Percentiles rank a stretch among this genome's conserved stretches.
Conservation (phyloP, 495 filamentous ascomycete species). For the Cenococcum geophilum region DNA sequence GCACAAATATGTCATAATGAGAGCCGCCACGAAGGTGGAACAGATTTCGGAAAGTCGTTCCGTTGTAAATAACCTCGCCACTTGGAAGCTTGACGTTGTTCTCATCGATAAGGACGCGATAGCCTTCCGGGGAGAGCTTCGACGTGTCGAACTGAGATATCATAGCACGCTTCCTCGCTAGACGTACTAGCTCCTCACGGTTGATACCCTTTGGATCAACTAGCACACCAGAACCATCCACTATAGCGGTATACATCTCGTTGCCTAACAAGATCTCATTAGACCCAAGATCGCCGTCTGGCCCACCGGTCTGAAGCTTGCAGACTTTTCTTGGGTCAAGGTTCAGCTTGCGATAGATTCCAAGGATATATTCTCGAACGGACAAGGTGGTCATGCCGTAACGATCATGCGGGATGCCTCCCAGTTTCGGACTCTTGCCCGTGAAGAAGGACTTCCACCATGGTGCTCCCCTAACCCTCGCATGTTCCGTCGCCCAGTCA, state of each 20-base stretch:
- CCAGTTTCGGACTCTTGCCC: constrained; percentile 90
- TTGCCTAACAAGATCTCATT: constrained; percentile 96
- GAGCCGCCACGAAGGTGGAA: constrained; percentile 79
- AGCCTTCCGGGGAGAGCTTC: constrained; percentile 82
- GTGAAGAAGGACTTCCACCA: constrained; percentile 99
- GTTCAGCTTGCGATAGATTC: constrained; percentile 92
- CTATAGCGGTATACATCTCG: constrained; percentile 88
- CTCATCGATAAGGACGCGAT: constrained; percentile 89
- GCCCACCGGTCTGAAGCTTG: constrained; percentile 96
- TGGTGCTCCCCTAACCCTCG: constrained; percentile 75
- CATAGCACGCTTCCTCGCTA: constrained; percentile 84
- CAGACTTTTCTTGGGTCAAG: constrained; percentile 73
- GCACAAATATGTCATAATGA: constrained; percentile 83
- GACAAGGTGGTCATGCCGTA: constrained; percentile 99
- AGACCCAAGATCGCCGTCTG: constrained; percentile 92
- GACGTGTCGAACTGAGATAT: constrained; percentile 79
- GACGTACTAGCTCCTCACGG: constrained; percentile 70
- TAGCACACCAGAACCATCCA: constrained; percentile 91
- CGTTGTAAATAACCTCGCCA: constrained; percentile 83
- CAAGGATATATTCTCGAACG: constrained; percentile 89
- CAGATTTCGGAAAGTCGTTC: constrained; percentile 92
- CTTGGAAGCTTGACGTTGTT: constrained; percentile 75
- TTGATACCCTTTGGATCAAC: constrained; percentile 87
- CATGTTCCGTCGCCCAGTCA: constrained; percentile 96
- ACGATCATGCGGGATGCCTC: constrained; percentile 89